phyloP scores from a whole-genome alignment of 148 eudicot species.

The Camellia lanceoleosa region DNA sequence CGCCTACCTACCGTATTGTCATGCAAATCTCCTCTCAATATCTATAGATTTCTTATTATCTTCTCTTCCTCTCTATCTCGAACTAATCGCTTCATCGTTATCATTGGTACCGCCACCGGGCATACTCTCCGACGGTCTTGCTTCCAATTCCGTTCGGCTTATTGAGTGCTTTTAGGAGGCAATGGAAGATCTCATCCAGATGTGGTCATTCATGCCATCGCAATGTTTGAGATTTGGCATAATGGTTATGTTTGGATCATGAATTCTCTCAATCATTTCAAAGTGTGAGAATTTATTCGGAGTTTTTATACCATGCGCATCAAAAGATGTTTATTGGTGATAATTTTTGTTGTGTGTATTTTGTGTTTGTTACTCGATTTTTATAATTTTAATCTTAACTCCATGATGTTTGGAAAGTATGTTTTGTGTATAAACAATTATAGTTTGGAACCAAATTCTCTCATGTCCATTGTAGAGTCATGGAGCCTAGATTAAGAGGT shows the following conservation, averaged over 20 bases:
- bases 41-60: neutral
- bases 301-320: neutral
- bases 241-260: neutral
- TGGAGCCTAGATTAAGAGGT: too few species aligned
- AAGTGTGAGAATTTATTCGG: neutral
- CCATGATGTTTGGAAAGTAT: too few species aligned
- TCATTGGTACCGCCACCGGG: neutral
- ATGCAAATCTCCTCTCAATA: too few species aligned
- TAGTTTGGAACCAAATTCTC: too few species aligned
- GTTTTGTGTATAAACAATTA: too few species aligned
- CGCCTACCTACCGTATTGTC: too few species aligned
- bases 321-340: neutral
- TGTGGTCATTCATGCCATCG: neutral
- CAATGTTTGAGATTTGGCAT: neutral
- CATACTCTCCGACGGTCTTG: neutral
- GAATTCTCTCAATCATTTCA: neutral
- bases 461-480: too few species aligned
- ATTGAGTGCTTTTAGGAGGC: neutral
- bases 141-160: neutral
- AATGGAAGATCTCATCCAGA: neutral
- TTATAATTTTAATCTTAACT: too few species aligned
- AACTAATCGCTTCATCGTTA: neutral
- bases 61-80: neutral
- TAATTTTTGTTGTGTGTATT: too few species aligned
- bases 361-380: too few species aligned